A percentile compares a stretch with the other conserved stretches of the same genome.
phyloP scores from a whole-genome alignment of 768 basidiomycete species.

The Rhizopogon roseolus region DNA sequence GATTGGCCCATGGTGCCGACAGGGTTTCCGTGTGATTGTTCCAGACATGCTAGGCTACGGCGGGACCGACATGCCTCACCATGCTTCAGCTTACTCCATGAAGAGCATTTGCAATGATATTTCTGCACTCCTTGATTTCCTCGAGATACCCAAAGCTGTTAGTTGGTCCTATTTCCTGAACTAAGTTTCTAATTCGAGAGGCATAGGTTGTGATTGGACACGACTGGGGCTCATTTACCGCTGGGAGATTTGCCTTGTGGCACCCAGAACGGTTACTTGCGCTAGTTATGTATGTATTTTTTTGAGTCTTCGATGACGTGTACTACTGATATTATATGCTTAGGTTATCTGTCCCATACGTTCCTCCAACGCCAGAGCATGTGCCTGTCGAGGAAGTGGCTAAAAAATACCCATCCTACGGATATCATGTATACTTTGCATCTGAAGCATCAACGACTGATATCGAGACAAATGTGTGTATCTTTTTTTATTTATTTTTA shows the following conservation, averaged over 20 bases:
- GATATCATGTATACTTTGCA: constrained; percentile 68
- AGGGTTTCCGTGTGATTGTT: constrained; percentile 59
- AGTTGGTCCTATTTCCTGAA: constrained; percentile 16
- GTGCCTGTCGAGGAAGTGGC: constrained; percentile 48
- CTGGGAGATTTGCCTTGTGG: constrained; percentile 67
- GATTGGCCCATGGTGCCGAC: constrained; percentile 62
- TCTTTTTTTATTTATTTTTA: no score
- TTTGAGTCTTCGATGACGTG: not conserved
- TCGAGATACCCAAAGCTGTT: constrained; percentile 51
- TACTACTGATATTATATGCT: constrained; percentile 1
- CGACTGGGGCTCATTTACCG: constrained; percentile 73
- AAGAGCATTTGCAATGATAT: constrained; percentile 60
- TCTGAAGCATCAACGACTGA: constrained; percentile 43
- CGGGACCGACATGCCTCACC: constrained; percentile 55
- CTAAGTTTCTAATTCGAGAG: not conserved
- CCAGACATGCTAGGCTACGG: constrained; percentile 55
- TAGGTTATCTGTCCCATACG: constrained; percentile 66
- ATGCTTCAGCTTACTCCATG: constrained; percentile 51
- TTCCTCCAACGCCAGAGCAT: constrained; percentile 49
- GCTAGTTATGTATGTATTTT: constrained; percentile 49
- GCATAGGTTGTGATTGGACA: constrained; percentile 65
- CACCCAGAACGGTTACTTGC: constrained; percentile 58
- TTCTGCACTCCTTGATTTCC: constrained; percentile 55
- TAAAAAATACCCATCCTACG: constrained; percentile 48
- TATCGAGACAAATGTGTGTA: no score